Conservation (phyloP, 768 basidiomycete genomes). For the Auriscalpium microsporum region DNA sequence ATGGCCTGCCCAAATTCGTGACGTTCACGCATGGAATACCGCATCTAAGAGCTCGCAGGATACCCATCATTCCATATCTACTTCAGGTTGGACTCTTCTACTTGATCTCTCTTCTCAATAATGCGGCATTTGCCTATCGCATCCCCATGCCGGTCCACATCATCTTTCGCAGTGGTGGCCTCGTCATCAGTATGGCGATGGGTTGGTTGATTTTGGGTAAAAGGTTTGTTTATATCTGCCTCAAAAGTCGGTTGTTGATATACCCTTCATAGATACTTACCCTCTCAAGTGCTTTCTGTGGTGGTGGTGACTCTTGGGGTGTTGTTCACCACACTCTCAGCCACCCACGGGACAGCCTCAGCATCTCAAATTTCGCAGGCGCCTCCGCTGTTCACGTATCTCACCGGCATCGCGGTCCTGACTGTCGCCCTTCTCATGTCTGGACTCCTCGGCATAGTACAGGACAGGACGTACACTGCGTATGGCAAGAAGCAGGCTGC, state of each 20-base stretch:
- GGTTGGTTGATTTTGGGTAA: conserved; percentile 63
- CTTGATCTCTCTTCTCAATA: conserved; percentile 74
- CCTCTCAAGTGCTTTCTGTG: conserved; percentile 62
- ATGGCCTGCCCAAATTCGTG: conserved; percentile 61
- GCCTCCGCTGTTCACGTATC: conserved; percentile 37
- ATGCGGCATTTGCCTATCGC: conserved; percentile 78
- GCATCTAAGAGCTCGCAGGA: conserved; percentile 48
- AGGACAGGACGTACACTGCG: conserved; percentile 67
- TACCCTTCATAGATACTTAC: conserved; percentile 41
- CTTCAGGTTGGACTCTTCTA: conserved; percentile 80
- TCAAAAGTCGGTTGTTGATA: conserved; percentile 7
- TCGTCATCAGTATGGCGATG: conserved; percentile 75
- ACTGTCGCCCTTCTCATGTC: conserved; percentile 70
- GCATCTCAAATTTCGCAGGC: conserved; percentile 3
- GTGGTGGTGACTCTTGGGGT: conserved; percentile 77
- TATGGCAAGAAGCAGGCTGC: conserved; percentile 25
- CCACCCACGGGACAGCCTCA: conserved; percentile 27
- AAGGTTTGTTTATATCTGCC: conserved; percentile 32
- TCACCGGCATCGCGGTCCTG: conserved; percentile 67
- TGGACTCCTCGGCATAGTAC: conserved; percentile 74
- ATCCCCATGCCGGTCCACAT: conserved; percentile 93
- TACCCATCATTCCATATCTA: conserved; percentile 67
- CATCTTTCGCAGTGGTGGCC: conserved; percentile 84
- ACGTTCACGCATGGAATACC: conserved; percentile 25
- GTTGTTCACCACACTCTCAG: conserved; percentile 72